A percentile compares a stretch with the other conserved stretches of the same genome.
phyloP scores from a whole-genome alignment of 2,329 filamentous ascomycete genomes.

The Achaetomium macrosporum region DNA sequence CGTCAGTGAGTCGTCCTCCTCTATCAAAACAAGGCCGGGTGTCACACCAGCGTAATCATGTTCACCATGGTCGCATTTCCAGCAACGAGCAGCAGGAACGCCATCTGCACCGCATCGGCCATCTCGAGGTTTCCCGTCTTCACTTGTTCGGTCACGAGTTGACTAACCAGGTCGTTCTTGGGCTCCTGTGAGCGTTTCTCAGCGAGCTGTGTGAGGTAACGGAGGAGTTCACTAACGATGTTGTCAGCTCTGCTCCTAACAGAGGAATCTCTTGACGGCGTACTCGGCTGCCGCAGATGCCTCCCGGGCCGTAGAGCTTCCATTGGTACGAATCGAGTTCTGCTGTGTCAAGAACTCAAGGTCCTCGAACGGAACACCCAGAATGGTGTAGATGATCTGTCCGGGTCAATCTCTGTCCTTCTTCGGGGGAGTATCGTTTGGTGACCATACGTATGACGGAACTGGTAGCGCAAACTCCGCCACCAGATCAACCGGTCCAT shows the following conservation, averaged over 20 bases:
- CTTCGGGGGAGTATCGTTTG: background rate
- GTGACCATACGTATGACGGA: constrained; percentile 37
- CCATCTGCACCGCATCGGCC: constrained; percentile 40
- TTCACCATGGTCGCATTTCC: constrained; percentile 49
- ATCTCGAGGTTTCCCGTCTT: constrained; percentile 35
- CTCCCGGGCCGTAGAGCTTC: constrained; percentile 41
- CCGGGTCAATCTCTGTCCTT: background rate
- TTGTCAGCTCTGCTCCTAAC: no score
- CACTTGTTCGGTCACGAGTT: constrained; percentile 37
- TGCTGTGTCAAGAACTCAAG: constrained; percentile 42
- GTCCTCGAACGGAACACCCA: constrained; percentile 43
- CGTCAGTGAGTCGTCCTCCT: no score
- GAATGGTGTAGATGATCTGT: constrained; percentile 45
- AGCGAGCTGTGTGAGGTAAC: constrained; percentile 40
- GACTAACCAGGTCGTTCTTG: constrained; percentile 42
- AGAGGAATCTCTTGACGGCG: constrained; percentile 6
- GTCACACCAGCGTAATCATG: constrained; percentile 40
- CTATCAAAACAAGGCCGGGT: background rate
- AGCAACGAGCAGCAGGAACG: constrained; percentile 45
- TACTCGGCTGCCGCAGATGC: constrained; percentile 40
- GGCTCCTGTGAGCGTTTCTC: constrained; percentile 36
- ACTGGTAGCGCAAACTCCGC: constrained; percentile 43
- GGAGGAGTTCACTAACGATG: constrained; percentile 34
- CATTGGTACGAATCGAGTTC: constrained; percentile 42
- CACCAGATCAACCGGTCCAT: constrained; percentile 39